Conservation (phyloP, 1,284 basidiomycete species). For the Cutaneotrichosporon cavernicola region DNA sequence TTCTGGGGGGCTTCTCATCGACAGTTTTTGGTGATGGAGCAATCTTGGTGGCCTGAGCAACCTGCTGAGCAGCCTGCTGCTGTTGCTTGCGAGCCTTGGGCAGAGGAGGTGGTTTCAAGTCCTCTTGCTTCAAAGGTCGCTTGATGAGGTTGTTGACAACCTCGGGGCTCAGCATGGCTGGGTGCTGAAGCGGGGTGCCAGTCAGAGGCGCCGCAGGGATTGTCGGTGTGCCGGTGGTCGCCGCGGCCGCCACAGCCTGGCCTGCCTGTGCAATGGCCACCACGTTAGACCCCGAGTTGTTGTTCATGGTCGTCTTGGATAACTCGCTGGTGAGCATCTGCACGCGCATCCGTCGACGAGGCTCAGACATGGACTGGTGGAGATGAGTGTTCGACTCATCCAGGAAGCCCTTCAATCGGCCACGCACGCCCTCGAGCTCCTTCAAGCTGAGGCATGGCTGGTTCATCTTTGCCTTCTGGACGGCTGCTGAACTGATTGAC, state of each 20-base stretch:
- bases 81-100: conserved; percentile 18
- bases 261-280: conserved; percentile 2
- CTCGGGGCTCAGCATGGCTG: conserved; percentile 25
- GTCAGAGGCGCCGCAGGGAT: conserved; percentile 5
- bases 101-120: conserved; percentile 26
- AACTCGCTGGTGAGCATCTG: conserved; percentile 20
- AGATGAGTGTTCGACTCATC: conserved; percentile 19
- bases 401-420: conserved; percentile 15
- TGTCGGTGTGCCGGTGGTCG: background rate
- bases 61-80: conserved; percentile 1
- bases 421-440: conserved; percentile 23
- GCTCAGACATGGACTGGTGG: conserved; percentile 20
- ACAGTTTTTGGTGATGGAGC: conserved; percentile 13
- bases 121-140: conserved; percentile 28
- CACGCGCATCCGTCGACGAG: conserved; percentile 18
- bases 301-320: conserved; percentile 4
- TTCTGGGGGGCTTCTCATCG: conserved; percentile 19
- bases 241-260: conserved; percentile 3
- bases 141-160: conserved; percentile 29
- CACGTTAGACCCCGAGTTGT: background rate
- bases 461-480: conserved; percentile 21
- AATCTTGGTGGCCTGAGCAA: conserved; percentile 10
- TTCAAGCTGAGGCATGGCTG: conserved; percentile 22
- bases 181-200: conserved; percentile 19
- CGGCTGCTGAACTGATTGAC: conserved; percentile 19